Base-by-base conservation (phyloP, 352 stramenopile species). In the Globisporangium nunn region DNA sequence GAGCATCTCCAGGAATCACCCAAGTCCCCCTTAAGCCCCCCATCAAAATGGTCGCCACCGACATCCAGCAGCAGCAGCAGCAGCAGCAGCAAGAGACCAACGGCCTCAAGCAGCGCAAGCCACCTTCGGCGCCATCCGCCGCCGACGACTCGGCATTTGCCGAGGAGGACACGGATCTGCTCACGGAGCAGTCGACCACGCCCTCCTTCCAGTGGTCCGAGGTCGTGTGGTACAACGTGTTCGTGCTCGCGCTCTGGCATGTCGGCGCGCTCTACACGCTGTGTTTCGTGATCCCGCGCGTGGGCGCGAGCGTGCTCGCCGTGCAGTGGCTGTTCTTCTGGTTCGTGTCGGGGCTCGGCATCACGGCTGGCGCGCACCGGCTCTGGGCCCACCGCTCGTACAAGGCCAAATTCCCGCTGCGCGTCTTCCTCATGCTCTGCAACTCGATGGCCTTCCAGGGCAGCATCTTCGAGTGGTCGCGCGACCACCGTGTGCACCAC, bases 401-500 rank as follows among this genome's bases (percentile, higher is more conserved):
- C 84, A 93, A 97, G 61, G 97, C 96, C 10, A 81, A 85, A 46
- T 83, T 87, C 37, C 75, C 79, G 8, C 68, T 98, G 23, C 87
- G 96, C 51, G 70, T 98, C 56, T 93, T 98, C 65, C 83, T 99
- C 58, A 98, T 99, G 96, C 81, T 99, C 31, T 96, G 81, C 70
- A 99, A 99, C 78, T 98, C 94, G 48, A 98, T 99, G 75, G 96
- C 97, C 50, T 88, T 88, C 62, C 68, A 99, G 77, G 97, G 97
- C 35, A 96, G 75, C 53, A 99, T 99, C 70, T 98, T 95, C 64
- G 94, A 99, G 71, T 99, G 97, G 97, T 88, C 95, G n/a, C 94
- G 97, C 48, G 97, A 99, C 75, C 97, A 99, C 80, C 91, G 97
- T 49, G 95, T 98, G 45, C 97, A 99, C 75, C 97, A 99, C 89